Conservation (phyloP, 495 filamentous ascomycete species). For the Daldinia childiae region DNA sequence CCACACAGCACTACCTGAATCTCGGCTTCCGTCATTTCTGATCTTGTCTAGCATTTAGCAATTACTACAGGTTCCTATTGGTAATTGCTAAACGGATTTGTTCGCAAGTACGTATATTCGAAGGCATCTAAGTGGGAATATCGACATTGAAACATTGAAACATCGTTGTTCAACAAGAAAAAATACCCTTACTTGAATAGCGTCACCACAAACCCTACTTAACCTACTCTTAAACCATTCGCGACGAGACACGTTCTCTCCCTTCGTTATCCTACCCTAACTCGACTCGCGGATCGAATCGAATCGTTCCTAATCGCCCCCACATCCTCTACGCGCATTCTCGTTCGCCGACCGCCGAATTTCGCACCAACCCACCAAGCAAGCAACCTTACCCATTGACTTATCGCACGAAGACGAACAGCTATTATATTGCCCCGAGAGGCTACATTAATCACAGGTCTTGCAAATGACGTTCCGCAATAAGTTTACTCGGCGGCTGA, state of each 20-base stretch:
- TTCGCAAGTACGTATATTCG: slow-evolving; percentile 2
- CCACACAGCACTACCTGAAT: slow-evolving; percentile 11
- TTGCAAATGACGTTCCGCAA: slow-evolving; percentile 45
- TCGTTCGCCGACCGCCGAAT: background rate
- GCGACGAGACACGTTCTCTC: background rate
- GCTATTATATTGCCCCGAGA: background rate
- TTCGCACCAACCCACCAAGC: background rate
- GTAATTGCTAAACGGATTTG: slow-evolving; percentile 28
- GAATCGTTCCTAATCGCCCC: slow-evolving; percentile 4
- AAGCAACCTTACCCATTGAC: slow-evolving; percentile 1
- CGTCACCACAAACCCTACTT: slow-evolving; percentile 6
- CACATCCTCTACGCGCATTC: slow-evolving; percentile 6
- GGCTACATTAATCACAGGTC: slow-evolving; percentile 9
- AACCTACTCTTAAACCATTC: background rate
- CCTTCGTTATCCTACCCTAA: background rate
- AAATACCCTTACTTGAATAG: slow-evolving; percentile 4
- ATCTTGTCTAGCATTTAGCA: background rate
- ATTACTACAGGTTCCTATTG: slow-evolving; percentile 7
- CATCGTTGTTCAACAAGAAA: background rate
- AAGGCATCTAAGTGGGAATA: background rate
- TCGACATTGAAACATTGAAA: background rate
- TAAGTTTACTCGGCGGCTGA: slow-evolving; percentile 40
- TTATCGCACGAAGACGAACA: background rate
- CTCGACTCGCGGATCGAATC: background rate
- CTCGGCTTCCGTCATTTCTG: slow-evolving; percentile 37